Evolutionary conservation across 164 flowering plant genomes (phyloP), one percentile per base, ranked within the genome.

Genomic region (Sedum album): DNA sequence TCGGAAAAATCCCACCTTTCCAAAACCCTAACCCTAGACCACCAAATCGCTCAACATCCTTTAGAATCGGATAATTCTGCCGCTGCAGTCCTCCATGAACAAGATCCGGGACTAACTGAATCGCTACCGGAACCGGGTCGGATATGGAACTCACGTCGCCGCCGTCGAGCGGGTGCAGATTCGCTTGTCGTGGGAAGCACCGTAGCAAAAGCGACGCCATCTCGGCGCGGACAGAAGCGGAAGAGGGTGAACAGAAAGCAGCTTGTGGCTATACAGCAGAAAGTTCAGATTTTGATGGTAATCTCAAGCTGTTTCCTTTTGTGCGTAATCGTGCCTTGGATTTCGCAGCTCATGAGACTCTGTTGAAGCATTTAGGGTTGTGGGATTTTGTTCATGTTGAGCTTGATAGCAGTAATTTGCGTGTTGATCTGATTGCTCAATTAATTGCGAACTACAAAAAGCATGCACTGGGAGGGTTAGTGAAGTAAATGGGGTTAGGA

Each of bases 311-410:
- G 26, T 68, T 90, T 8, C 88, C 94, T 9, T 94, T 91, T 67
- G 38, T 53, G 6, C 94, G 93, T 10, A 31, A n/a, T 18, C 83
- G 83, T 76, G 70, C 69, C 65, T 76, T 85, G 4, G 88, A 90
- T 76, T 82, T 95, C 67, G 18, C 66, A 14, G 70, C 70, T 35
- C 87, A 86, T 62, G 96, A 95, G 75, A 63, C 68, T 64, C 70
- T 82, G 15, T 70, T 95, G 64, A 81, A 70, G 75, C 73, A 79
- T 0, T 76, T 95, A 1, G 96, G 93, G 11, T 69, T 95, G 35
- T 95, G 96, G 96, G 96, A 92, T 64, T 92, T 95, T 63, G 93
- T 81, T 13, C 82, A 83, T 17, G 65, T 90, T 8, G 82, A 88
- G 42, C 82, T 92, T 31, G 97, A 88, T 70, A 31, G 67, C 41